A percentile compares a stretch with the other conserved stretches of the same genome.
Evolutionary conservation across 345 rosid genomes (phyloP).

Genomic region (Brassica napus): DNA sequence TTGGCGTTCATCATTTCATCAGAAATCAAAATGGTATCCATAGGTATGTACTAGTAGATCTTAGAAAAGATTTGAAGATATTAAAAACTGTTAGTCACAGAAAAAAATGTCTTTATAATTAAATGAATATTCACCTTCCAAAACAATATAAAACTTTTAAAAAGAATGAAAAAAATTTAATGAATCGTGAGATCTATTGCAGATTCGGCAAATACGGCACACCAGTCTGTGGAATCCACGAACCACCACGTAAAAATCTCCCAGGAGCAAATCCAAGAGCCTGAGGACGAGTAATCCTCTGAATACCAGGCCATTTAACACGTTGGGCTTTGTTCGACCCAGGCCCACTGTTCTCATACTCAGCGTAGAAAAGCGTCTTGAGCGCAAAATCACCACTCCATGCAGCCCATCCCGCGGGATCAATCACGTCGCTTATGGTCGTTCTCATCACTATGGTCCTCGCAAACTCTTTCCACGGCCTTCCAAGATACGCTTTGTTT

Average conservation of each 20-base stretch:
- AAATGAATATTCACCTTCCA: not conserved
- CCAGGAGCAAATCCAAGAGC: conserved; percentile 41
- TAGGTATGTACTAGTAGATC: not conserved
- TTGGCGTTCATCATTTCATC: not conserved
- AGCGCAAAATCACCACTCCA: conserved; percentile 49
- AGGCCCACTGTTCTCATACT: conserved; percentile 41
- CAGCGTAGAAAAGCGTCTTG: conserved; percentile 53
- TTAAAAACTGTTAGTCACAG: not conserved
- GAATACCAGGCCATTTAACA: conserved; percentile 36
- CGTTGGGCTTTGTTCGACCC: conserved; percentile 27
- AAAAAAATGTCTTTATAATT: not conserved
- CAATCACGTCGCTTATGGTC: conserved; percentile 46
- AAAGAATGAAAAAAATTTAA: not conserved
- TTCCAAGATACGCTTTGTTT: conserved; percentile 57
- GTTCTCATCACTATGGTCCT: conserved; percentile 59
- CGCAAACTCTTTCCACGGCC: conserved; percentile 66
- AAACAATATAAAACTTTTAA: not conserved
- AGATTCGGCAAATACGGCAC: conserved; percentile 54
- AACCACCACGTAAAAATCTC: conserved; percentile 41
- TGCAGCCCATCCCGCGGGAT: conserved; percentile 62
- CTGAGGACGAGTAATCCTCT: conserved; percentile 28
- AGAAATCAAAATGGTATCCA: not conserved
- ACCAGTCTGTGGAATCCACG: conserved; percentile 50
- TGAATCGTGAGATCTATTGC: conserved; percentile 4
- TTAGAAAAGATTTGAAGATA: not conserved